These are phyloP conservation scores for Malus sylvestris DNA, from an alignment of 306 rosid genomes.

Conservation along the genomic window DNA sequence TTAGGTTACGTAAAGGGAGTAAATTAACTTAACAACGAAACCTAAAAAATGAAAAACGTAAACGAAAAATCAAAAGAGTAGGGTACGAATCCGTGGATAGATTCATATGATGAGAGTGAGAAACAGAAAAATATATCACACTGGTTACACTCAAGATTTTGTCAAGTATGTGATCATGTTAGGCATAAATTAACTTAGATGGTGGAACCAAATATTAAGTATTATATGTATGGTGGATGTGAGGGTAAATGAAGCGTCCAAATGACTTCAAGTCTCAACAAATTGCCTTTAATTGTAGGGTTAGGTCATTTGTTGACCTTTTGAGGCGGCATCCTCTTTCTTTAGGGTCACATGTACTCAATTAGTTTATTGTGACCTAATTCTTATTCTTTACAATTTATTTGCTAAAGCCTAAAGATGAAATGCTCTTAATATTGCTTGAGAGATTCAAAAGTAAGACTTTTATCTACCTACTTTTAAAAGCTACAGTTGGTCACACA, in stretches of 20 bases:
- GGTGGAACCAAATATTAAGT: background rate
- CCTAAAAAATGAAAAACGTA: background rate
- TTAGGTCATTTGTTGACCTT: conserved; percentile 7
- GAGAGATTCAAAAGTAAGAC: background rate
- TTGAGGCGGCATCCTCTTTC: background rate
- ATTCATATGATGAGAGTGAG: background rate
- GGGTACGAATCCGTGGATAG: background rate
- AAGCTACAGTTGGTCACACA: background rate
- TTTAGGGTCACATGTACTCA: background rate
- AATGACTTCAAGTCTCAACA: conserved; percentile 25
- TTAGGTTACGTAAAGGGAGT: background rate
- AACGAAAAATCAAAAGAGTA: background rate
- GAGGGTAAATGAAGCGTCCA: conserved; percentile 8
- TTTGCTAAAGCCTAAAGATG: background rate
- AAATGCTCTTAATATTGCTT: background rate
- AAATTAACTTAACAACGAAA: background rate
- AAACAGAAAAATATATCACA: too few species aligned
- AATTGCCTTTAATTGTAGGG: background rate
- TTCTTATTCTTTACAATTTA: background rate
- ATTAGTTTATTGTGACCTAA: background rate
- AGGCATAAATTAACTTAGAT: background rate
- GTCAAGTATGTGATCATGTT: too few species aligned
- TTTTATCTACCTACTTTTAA: background rate
- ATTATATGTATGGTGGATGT: background rate
- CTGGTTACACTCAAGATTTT: background rate